Evolutionary conservation across 1,284 basidiomycete genomes (phyloP).

Genomic region (Chondrostereum purpureum): DNA sequence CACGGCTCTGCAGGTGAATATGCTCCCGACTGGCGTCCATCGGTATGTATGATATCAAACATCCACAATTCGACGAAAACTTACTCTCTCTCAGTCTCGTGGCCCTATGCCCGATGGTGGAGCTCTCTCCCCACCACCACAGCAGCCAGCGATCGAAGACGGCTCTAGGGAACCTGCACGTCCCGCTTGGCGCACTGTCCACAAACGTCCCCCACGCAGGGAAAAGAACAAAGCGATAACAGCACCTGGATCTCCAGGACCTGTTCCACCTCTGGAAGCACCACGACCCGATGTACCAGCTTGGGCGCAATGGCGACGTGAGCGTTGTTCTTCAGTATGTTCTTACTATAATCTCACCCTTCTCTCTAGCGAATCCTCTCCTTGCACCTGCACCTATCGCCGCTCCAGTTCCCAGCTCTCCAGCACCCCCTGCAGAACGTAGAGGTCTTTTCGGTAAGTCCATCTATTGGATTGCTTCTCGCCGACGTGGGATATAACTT

Average conservation of each 20-base stretch:
- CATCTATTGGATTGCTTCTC: not conserved
- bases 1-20: conserved; percentile 66
- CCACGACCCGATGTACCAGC: conserved; percentile 50
- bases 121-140: conserved; percentile 26
- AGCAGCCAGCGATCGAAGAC: conserved; percentile 28
- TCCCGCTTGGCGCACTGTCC: conserved; percentile 65
- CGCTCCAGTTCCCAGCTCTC: conserved; percentile 25
- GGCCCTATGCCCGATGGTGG: conserved; percentile 16
- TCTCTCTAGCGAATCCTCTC: conserved; percentile 45
- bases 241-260: conserved; percentile 32
- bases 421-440: conserved; percentile 40
- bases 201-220: conserved; percentile 51
- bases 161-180: conserved; percentile 40
- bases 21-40: conserved; percentile 57
- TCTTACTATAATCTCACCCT: conserved; percentile 1
- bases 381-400: conserved; percentile 40
- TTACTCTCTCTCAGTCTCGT: conserved; percentile 18
- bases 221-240: conserved; percentile 25
- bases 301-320: conserved; percentile 75
- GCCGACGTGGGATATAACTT: not conserved
- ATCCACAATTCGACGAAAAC: conserved; percentile 5
- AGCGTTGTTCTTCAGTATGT: conserved; percentile 10
- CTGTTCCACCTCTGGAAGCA: conserved; percentile 36
- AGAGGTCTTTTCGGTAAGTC: conserved; percentile 58
- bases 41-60: conserved; percentile 28